phyloP scores from a whole-genome alignment of 352 stramenopile species.

The Phytopythium mirpurense region DNA sequence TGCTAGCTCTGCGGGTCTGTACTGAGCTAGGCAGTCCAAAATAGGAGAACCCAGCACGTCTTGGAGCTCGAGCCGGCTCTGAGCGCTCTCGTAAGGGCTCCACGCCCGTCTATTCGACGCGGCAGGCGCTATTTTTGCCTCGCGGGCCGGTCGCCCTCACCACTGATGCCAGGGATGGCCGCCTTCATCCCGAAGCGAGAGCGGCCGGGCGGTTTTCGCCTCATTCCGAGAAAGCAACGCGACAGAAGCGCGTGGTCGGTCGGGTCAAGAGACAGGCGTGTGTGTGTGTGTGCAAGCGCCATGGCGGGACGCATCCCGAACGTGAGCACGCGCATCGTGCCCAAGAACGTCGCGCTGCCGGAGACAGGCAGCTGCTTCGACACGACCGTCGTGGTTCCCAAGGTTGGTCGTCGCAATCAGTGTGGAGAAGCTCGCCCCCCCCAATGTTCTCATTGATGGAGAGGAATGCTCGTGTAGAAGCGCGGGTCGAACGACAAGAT shows the following conservation, averaged over 20 bases:
- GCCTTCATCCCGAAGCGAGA: background rate
- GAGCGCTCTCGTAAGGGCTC: too few species aligned
- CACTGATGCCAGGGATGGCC: background rate
- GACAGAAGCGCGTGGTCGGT: background rate
- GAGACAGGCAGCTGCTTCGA: constrained; percentile 96
- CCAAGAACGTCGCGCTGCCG: constrained; percentile 61
- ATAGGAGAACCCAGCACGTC: too few species aligned
- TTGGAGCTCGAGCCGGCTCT: too few species aligned
- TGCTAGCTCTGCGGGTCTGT: too few species aligned
- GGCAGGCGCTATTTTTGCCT: background rate
- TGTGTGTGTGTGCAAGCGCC: background rate
- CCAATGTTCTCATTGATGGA: too few species aligned
- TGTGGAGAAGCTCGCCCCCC: constrained; percentile 51
- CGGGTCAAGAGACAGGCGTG: background rate
- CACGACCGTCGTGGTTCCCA: constrained; percentile 65
- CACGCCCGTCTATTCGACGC: background rate
- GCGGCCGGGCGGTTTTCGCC: constrained; percentile 1
- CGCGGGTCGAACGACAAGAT: constrained; percentile 72
- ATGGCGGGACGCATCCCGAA: constrained; percentile 76
- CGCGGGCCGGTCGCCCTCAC: background rate
- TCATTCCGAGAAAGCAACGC: constrained; percentile 39
- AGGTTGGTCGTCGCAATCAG: constrained; percentile 20
- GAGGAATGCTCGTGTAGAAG: too few species aligned
- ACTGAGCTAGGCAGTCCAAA: too few species aligned
- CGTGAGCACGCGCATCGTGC: constrained; percentile 78